phyloP scores from a whole-genome alignment of 441 rosid species.

The Viola pubescens region DNA sequence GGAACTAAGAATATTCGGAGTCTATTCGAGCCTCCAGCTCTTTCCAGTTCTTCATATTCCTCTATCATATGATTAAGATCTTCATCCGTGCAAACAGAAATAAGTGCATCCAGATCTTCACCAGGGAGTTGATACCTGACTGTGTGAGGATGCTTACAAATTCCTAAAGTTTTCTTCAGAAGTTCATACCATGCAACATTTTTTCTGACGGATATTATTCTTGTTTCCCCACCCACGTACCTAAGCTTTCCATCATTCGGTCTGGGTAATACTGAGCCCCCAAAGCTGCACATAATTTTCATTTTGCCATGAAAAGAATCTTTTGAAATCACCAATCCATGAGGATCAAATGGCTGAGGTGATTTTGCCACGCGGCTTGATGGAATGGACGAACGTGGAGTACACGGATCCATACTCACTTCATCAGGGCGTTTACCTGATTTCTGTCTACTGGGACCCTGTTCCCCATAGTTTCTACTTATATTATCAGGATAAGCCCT shows the following conservation, averaged over 20 bases:
- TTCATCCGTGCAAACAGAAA: slow-evolving; percentile 78
- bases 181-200: slow-evolving; percentile 50
- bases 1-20: slow-evolving; percentile 73
- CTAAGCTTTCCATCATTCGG: slow-evolving; percentile 85
- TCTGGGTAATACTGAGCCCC: slow-evolving; percentile 74
- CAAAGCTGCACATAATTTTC: slow-evolving; percentile 82
- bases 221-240: slow-evolving; percentile 85
- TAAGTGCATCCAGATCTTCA: slow-evolving; percentile 84
- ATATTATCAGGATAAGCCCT: slow-evolving; percentile 35
- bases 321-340: slow-evolving; percentile 26
- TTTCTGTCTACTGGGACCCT: slow-evolving; percentile 42
- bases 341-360: slow-evolving; percentile 34
- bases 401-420: slow-evolving; percentile 30
- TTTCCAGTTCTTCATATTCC: slow-evolving; percentile 56
- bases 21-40: slow-evolving; percentile 43
- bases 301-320: slow-evolving; percentile 27
- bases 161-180: slow-evolving; percentile 42
- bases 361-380: slow-evolving; percentile 24
- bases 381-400: slow-evolving; percentile 22
- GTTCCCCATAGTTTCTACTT: slow-evolving; percentile 40
- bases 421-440: slow-evolving; percentile 39
- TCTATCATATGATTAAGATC: slow-evolving; percentile 83
- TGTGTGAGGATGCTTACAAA: slow-evolving; percentile 47
- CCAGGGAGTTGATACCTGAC: slow-evolving; percentile 90
- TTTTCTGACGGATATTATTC: slow-evolving; percentile 51